Conservation (phyloP, 2,329 filamentous ascomycete species). For the Fusarium lyarnte region DNA sequence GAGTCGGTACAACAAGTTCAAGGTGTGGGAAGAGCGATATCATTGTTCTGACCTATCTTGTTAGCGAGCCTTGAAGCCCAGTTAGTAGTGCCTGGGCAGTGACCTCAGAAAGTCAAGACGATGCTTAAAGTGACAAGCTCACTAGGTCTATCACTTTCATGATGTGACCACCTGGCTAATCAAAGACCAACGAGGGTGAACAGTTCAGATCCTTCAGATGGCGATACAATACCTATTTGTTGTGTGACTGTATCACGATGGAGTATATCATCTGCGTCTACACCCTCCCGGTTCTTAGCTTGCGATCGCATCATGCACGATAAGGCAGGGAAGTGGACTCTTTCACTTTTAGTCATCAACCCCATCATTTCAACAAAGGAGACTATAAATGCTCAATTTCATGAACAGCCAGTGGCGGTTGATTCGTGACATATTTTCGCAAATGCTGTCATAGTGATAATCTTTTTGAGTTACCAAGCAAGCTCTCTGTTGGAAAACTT, state of each 20-base stretch:
- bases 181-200: background rate
- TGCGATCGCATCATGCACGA: background rate
- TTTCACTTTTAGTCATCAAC: background rate
- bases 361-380: background rate
- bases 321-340: background rate
- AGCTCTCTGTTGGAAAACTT: background rate
- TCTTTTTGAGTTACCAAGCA: rapidly evolving
- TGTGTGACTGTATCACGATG: background rate
- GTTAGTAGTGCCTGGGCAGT: background rate
- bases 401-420: background rate
- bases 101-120: too few relatives aligned
- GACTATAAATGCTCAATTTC: background rate
- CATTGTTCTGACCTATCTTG: background rate
- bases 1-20: background rate
- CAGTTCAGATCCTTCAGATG: rapidly evolving
- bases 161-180: background rate
- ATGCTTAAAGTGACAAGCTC: background rate
- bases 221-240: background rate
- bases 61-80: background rate
- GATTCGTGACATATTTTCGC: background rate
- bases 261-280: background rate
- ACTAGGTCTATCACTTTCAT: background rate
- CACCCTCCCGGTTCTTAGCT: background rate
- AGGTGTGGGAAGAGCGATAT: rapidly evolving
- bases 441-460: too few relatives aligned